Conservation (phyloP, 495 filamentous ascomycete genomes). For the Hyaloscypha hepaticicola region DNA sequence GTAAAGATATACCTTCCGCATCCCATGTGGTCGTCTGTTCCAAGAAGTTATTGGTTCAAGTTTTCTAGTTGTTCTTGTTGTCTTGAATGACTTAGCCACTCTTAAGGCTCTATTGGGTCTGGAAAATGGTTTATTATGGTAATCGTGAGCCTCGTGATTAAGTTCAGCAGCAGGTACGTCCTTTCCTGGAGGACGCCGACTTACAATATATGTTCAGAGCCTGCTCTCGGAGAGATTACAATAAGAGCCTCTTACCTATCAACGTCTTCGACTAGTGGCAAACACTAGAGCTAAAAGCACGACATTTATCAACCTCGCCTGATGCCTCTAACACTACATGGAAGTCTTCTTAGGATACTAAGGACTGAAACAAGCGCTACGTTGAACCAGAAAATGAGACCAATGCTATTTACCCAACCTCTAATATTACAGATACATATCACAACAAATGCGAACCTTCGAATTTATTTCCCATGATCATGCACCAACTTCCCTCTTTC, state of each 20-base stretch:
- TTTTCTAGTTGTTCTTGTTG: not conserved
- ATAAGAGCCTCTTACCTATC: too few species aligned
- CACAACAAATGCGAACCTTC: not conserved
- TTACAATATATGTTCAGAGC: too few species aligned
- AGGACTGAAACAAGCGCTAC: not conserved
- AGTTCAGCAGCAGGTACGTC: not conserved
- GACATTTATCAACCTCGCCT: too few species aligned
- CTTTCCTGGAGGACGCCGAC: not conserved
- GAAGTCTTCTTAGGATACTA: not conserved
- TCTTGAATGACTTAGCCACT: not conserved
- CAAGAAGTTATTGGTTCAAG: not conserved
- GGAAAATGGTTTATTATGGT: not conserved
- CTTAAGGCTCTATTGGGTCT: not conserved
- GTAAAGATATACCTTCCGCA: not conserved
- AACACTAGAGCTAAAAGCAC: too few species aligned
- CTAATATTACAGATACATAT: slow-evolving; percentile 15
- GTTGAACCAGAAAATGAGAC: not conserved
- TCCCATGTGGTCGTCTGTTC: not conserved
- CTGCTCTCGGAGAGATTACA: too few species aligned
- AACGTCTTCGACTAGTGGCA: too few species aligned
- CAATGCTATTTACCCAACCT: not conserved
- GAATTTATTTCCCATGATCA: slow-evolving; percentile 10
- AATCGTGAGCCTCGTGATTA: too few species aligned
- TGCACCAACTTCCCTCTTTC: slow-evolving; percentile 64
- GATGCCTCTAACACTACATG: too few species aligned